phyloP scores from a whole-genome alignment of 768 basidiomycete species.

The Pulveroboletus sp. region DNA sequence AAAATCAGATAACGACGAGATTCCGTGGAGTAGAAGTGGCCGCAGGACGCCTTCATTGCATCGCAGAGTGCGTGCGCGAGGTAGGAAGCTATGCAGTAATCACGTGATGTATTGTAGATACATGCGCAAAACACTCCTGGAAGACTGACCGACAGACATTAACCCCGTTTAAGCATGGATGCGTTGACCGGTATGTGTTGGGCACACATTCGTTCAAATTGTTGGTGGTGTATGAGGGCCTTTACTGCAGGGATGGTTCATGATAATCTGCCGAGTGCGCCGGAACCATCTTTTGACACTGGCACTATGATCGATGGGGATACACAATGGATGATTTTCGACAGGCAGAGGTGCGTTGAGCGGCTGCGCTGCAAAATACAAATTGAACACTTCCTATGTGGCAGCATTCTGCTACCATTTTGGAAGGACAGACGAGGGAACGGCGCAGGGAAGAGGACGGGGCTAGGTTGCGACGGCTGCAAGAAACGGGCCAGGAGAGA shows the following conservation, averaged over 20 bases:
- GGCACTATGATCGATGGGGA: slow-evolving; percentile 14
- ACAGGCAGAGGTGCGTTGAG: slow-evolving; percentile 11
- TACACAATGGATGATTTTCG: slow-evolving; percentile 18
- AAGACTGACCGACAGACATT: not conserved
- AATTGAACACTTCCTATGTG: not conserved
- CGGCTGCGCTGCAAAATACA: not conserved
- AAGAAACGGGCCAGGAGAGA: slow-evolving; percentile 1
- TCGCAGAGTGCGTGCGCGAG: slow-evolving; percentile 45
- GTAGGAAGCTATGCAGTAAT: too few species aligned
- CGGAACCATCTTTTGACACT: slow-evolving; percentile 5
- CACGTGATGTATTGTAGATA: slow-evolving; percentile 60
- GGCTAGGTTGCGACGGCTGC: not conserved
- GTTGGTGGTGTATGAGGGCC: slow-evolving; percentile 56
- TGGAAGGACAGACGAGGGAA: not conserved
- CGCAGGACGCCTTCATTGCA: slow-evolving; percentile 55
- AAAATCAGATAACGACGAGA: slow-evolving; percentile 35
- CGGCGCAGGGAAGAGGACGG: slow-evolving; percentile 1
- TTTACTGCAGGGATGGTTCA: slow-evolving; percentile 31
- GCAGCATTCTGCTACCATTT: not conserved
- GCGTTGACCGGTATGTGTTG: slow-evolving; percentile 44
- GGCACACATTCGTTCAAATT: slow-evolving; percentile 75
- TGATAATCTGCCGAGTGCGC: slow-evolving; percentile 8
- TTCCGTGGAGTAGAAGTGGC: slow-evolving; percentile 44
- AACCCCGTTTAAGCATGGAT: too few species aligned
- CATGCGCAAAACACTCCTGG: not conserved